Evolutionary conservation across 202 grass and related monocot genomes (phyloP), one percentile per base, ranked within the genome.

Genomic region (Panicum hallii): DNA sequence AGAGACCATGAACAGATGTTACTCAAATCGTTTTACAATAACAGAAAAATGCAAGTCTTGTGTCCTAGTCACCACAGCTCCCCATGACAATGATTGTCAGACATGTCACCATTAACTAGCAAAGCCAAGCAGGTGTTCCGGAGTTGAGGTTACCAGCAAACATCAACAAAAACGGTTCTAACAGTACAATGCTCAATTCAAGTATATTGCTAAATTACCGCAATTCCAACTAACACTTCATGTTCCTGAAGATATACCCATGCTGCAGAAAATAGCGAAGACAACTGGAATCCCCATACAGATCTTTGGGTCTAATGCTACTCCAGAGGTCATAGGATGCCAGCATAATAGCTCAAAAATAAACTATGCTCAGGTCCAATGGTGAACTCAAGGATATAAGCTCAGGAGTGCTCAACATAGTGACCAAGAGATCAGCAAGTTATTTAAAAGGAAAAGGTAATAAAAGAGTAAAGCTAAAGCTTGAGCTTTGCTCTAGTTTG

Each of bases 301-400:
- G 11, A 69, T 77, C 64, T 77, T 55, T 38, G 17, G 38, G 40
- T 20, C 49, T 56, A 38, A 77, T 69, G 63, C 19, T 68, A 40
- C 50, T 71, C 38, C 50, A 58, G 5, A 54, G 49, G 28, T 36
- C 40, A 58, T 36, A 45, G 38, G 19, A 52, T 55, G 46, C 67
- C 61, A 56, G 36, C 36, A 84, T 61, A 43, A 84, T 17, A 45
- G 6, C 7, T 57, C 38, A 57, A 54, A 54, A 75, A 66, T 49
- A 74, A 30, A 22, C 45, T 64, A 74, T 73, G 10, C 36, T 52
- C 34, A 73, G 49, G 70, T 34, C 26, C 15, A 54, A 32, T 17
- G 11, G 34, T 53, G 14, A 72, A 66, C 38, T 44, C 34, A 49
- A 4, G 12, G 3, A 46, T 70, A 20, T 48, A 19, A 58, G 42